Evolutionary conservation across 139 green algal species (phyloP).

Genomic region (Chlorella sorokiniana): DNA sequence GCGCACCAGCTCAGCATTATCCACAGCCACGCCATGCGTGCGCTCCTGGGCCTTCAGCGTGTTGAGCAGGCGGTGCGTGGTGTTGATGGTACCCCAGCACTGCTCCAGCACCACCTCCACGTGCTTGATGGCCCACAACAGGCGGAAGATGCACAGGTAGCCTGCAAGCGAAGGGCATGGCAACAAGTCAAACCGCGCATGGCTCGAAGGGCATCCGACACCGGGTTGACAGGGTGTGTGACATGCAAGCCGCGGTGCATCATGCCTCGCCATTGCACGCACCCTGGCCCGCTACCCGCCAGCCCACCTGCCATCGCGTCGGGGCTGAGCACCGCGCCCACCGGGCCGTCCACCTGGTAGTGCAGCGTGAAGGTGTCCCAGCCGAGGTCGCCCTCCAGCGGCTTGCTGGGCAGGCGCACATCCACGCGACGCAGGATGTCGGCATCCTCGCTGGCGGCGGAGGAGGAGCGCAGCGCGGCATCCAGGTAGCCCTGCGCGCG

Average conservation of each 20-base stretch:
- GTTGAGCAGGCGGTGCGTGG: conserved; percentile 50
- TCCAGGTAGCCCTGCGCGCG: conserved; percentile 77
- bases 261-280: background rate
- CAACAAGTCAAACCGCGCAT: too few relatives aligned
- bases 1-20: conserved; percentile 25
- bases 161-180: conserved; percentile 48
- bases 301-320: conserved; percentile 31
- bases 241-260: background rate
- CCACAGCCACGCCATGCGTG: conserved; percentile 26
- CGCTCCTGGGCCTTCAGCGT: conserved; percentile 23
- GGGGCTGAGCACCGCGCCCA: conserved; percentile 59
- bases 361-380: conserved; percentile 94
- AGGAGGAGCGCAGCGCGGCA: conserved; percentile 71
- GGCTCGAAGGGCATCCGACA: too few relatives aligned
- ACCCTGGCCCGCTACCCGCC: too few relatives aligned
- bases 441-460: conserved; percentile 71
- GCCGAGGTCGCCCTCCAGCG: conserved; percentile 49
- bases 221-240: too few relatives aligned
- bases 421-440: conserved; percentile 76
- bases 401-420: conserved; percentile 40
- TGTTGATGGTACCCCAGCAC: conserved; percentile 77
- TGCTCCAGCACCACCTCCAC: conserved; percentile 73
- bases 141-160: conserved; percentile 82
- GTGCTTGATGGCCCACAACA: conserved; percentile 91
- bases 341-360: conserved; percentile 72